These are phyloP conservation scores for Cocos nucifera DNA, from an alignment of 176 grass and related monocot species.

Conservation along the genomic window DNA sequence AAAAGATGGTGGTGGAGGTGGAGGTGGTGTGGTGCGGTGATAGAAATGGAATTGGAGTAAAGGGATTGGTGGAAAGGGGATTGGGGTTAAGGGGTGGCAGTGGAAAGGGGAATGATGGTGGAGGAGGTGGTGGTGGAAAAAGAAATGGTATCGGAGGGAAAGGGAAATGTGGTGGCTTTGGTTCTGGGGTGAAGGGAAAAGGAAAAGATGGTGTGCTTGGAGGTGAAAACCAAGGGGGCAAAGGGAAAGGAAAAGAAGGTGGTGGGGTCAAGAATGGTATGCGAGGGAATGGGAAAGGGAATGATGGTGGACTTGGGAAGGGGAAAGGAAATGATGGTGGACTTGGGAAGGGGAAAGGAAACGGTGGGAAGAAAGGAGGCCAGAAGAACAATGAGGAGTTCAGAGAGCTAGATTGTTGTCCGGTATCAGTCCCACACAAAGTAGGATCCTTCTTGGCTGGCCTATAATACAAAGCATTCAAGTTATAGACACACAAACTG, in stretches of 20 bases:
- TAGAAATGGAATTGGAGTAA: constrained; percentile 34
- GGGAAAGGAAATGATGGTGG: constrained; percentile 5
- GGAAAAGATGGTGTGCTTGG: constrained; percentile 19
- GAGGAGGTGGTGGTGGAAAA: constrained; percentile 8
- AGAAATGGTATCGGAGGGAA: constrained; percentile 40
- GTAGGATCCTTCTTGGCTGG: constrained; percentile 27
- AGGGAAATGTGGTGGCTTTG: background rate
- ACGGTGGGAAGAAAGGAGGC: constrained; percentile 29
- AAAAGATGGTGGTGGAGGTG: constrained; percentile 26
- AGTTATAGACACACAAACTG: constrained; percentile 48
- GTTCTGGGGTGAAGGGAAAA: constrained; percentile 29
- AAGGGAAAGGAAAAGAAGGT: constrained; percentile 30
- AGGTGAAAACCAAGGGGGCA: constrained; percentile 25
- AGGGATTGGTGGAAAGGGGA: constrained; percentile 33
- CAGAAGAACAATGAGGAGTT: constrained; percentile 76
- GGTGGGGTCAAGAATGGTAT: constrained; percentile 22
- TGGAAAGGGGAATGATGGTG: constrained; percentile 17
- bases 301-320: background rate
- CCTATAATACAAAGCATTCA: constrained; percentile 83
- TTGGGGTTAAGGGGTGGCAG: constrained; percentile 23
- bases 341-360: background rate
- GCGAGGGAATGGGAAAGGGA: constrained; percentile 56
- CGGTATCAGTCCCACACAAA: constrained; percentile 4
- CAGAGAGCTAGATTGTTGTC: background rate
- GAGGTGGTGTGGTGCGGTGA: constrained; percentile 3